Conservation (phyloP, 2,329 filamentous ascomycete species). For the Alternaria sp. region DNA sequence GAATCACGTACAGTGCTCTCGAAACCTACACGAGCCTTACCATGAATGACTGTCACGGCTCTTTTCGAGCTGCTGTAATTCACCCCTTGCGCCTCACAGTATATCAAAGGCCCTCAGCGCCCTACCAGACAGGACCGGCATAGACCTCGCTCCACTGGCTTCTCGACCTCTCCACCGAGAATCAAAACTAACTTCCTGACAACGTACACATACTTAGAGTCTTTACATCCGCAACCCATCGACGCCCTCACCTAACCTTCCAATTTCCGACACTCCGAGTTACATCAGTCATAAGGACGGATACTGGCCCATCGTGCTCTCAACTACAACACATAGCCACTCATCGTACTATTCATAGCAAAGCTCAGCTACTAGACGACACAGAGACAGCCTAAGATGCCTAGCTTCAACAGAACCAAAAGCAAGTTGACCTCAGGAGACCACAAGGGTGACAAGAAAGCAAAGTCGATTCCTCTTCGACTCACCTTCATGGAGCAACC, state of each 20-base stretch:
- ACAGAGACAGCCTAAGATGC: neutral
- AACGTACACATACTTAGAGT: neutral
- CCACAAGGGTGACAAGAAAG: neutral
- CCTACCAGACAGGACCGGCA: neutral
- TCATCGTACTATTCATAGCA: neutral
- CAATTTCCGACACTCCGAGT: neutral
- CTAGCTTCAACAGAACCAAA: neutral
- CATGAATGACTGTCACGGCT: neutral
- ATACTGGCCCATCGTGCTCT: neutral
- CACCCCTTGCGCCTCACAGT: neutral
- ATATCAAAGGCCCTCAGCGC: neutral
- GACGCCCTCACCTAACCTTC: neutral
- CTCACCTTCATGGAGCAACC: neutral
- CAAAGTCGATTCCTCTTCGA: neutral
- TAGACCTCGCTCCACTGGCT: neutral
- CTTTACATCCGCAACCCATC: neutral
- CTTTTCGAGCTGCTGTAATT: neutral
- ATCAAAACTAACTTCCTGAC: neutral
- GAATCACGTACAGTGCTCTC: neutral
- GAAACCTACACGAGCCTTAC: neutral
- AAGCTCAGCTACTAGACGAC: neutral
- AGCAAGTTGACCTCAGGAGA: neutral
- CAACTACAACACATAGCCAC: neutral
- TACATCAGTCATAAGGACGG: neutral
- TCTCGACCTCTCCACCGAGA: neutral